These are phyloP conservation scores for Teratosphaeria zuluensis DNA, from an alignment of 2,329 filamentous ascomycete genomes.

Conservation along the genomic window DNA sequence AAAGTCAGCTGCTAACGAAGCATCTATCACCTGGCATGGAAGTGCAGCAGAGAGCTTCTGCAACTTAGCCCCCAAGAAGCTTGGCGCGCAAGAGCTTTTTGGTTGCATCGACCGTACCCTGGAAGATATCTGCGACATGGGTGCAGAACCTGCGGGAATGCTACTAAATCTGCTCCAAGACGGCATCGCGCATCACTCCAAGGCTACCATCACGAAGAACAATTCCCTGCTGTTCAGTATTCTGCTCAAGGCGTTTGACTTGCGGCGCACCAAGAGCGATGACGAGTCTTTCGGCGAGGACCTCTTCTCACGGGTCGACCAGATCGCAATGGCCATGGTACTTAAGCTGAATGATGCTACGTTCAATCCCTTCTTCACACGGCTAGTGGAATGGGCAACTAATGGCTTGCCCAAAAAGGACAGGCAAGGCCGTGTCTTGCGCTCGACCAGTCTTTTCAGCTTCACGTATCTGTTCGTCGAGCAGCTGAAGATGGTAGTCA, in stretches of 20 bases:
- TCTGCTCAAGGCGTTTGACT: constrained; percentile 50
- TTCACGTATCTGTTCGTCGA: constrained; percentile 75
- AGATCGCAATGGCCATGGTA: constrained; percentile 75
- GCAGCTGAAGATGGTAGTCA: constrained; percentile 86
- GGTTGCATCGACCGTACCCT: constrained; percentile 64
- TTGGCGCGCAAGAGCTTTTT: constrained; percentile 70
- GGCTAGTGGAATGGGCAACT: constrained; percentile 73
- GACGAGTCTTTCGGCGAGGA: constrained; percentile 53
- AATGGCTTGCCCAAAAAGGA: constrained; percentile 54
- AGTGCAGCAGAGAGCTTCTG: constrained; percentile 44
- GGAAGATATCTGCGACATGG: constrained; percentile 42
- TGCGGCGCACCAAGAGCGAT: constrained; percentile 47
- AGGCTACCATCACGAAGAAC: constrained; percentile 69
- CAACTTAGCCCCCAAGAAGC: constrained; percentile 62
- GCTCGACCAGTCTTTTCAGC: constrained; percentile 68
- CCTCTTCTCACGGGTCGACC: constrained; percentile 43
- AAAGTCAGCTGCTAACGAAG: constrained; percentile 52
- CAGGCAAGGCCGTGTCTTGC: constrained; percentile 45
- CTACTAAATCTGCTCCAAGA: constrained; percentile 47
- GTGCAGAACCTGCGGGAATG: constrained; percentile 40
- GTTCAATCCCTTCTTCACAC: constrained; percentile 83
- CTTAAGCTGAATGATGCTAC: constrained; percentile 92
- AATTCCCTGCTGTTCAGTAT: constrained; percentile 56
- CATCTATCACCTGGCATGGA: constrained; percentile 7
- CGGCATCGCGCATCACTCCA: constrained; percentile 67